Evolutionary conservation across 306 rosid genomes (phyloP).

Genomic region (Cicer chorassanicum): DNA sequence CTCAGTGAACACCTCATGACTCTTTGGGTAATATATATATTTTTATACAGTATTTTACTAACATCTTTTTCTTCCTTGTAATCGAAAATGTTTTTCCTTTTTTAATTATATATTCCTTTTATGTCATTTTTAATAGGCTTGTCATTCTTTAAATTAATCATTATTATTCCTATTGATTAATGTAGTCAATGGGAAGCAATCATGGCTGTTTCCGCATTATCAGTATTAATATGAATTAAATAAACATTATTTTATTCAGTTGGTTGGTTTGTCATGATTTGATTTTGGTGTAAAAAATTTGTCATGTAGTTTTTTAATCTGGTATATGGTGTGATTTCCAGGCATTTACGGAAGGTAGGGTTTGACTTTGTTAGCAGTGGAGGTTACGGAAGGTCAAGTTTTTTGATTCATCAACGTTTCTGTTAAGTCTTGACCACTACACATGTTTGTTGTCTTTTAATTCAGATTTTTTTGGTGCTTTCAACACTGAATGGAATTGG

Average conservation of each 20-base stretch:
- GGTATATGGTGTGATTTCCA: constrained; percentile 65
- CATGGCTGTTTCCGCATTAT: constrained; percentile 55
- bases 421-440: constrained; percentile 33
- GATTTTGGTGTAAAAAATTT: constrained; percentile 36
- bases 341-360: constrained; percentile 71
- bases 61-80: constrained; percentile 27
- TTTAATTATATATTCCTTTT: not conserved
- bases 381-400: constrained; percentile 53
- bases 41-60: constrained; percentile 17
- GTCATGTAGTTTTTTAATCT: constrained; percentile 53
- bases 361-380: constrained; percentile 72
- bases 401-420: constrained; percentile 42
- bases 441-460: constrained; percentile 50
- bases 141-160: constrained; percentile 46
- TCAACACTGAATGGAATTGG: constrained; percentile 58
- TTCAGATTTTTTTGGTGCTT: constrained; percentile 49
- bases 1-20: constrained; percentile 28
- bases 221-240: constrained; percentile 21
- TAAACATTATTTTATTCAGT: constrained; percentile 2
- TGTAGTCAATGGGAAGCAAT: constrained; percentile 54
- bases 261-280: no score
- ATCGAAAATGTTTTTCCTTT: not conserved
- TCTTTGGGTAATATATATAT: constrained; percentile 41
- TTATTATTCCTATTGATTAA: constrained; percentile 24
- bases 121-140: no score